Conservation (phyloP, 2,329 filamentous ascomycete genomes). For the Trichoderma cornu-damae region DNA sequence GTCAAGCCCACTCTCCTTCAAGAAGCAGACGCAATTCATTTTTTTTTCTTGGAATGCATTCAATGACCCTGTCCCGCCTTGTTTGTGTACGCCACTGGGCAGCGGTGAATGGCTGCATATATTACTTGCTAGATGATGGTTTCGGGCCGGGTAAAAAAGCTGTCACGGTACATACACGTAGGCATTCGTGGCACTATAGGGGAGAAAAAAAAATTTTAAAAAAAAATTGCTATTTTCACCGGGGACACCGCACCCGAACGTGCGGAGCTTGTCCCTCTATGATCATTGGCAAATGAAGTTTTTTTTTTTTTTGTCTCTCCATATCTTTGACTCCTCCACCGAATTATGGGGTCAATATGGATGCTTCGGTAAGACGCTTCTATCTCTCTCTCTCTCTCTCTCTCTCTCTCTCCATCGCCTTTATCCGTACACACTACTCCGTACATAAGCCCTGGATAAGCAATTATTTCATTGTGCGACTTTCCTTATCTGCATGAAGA, state of each 20-base stretch:
- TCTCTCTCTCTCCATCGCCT: too few relatives aligned
- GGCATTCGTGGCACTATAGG: neutral
- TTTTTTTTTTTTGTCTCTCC: neutral
- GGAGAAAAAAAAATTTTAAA: neutral
- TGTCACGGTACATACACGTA: neutral
- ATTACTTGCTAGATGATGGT: neutral
- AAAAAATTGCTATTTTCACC: neutral
- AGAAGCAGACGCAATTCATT: too few relatives aligned
- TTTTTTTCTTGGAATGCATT: too few relatives aligned
- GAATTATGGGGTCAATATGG: conserved; percentile 7
- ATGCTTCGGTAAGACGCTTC: conserved; percentile 7
- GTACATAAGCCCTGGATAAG: too few relatives aligned
- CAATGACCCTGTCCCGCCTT: neutral
- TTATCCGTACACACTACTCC: neutral
- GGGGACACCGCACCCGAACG: neutral
- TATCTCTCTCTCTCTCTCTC: neutral
- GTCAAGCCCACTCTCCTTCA: conserved; percentile 11
- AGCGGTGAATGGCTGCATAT: conserved; percentile 12
- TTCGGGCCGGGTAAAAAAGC: neutral
- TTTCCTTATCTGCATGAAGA: neutral
- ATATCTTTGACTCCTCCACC: conserved; percentile 2
- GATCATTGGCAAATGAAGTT: conserved; percentile 1
- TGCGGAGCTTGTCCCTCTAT: neutral
- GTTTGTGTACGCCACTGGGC: neutral
- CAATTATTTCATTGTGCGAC: neutral